phyloP scores from a whole-genome alignment of 1,284 basidiomycete species.

The Moniliella sp. region DNA sequence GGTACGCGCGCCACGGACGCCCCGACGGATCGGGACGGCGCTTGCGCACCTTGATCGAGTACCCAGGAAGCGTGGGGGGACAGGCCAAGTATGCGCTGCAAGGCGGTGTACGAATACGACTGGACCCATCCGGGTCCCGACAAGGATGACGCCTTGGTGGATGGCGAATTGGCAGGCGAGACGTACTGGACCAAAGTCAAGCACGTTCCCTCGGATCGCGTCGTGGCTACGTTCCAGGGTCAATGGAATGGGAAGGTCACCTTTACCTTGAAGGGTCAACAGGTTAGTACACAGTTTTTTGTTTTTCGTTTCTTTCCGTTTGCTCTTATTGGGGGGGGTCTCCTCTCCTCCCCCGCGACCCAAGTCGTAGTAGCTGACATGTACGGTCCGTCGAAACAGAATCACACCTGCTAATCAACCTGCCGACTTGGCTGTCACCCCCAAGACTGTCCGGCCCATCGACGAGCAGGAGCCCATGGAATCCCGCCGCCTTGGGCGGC shows the following conservation, averaged over 20 bases:
- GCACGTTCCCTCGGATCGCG: conserved; percentile 57
- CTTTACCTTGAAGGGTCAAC: conserved; percentile 51
- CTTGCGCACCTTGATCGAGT: conserved; percentile 62
- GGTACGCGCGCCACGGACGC: conserved; percentile 44
- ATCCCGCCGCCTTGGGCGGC: conserved; percentile 70
- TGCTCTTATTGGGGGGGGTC: too few relatives aligned
- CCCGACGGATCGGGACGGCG: conserved; percentile 35
- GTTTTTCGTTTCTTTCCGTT: conserved; percentile 1
- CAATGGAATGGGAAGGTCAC: conserved; percentile 64
- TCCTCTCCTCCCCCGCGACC: too few relatives aligned
- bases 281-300: conserved; percentile 37
- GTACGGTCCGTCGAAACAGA: conserved; percentile 36
- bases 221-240: conserved; percentile 66
- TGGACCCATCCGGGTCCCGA: too few relatives aligned
- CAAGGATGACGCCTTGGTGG: conserved; percentile 51
- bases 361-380: too few relatives aligned
- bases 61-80: conserved; percentile 91
- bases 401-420: conserved; percentile 52
- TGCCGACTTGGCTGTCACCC: conserved; percentile 54
- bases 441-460: conserved; percentile 63
- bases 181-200: conserved; percentile 71
- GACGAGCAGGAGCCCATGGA: conserved; percentile 57
- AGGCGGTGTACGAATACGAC: conserved; percentile 55
- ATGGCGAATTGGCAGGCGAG: conserved; percentile 51
- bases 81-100: conserved; percentile 61